phyloP scores from a whole-genome alignment of 768 basidiomycete genomes.

The Hemileccinum impolitum region DNA sequence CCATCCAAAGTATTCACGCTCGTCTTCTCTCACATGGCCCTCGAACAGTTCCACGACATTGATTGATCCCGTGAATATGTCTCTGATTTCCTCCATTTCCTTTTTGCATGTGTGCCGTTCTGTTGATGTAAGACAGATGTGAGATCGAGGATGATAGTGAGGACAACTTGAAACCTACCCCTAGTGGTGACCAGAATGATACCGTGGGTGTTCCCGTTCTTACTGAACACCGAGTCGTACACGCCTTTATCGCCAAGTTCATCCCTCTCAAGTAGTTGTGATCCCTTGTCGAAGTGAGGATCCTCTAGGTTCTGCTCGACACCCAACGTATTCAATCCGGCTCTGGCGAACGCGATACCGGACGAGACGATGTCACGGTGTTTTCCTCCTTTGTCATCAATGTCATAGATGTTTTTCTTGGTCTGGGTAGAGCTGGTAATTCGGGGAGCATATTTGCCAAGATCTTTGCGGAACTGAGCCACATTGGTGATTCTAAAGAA shows the following conservation, averaged over 20 bases:
- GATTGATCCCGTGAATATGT: neutral
- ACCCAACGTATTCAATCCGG: neutral
- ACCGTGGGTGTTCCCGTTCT: neutral
- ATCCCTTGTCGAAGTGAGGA: neutral
- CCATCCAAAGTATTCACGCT: conserved; percentile 54
- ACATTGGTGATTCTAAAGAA: neutral
- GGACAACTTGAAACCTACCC: neutral
- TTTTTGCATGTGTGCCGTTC: neutral
- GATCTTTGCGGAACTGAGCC: neutral
- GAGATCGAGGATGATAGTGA: neutral
- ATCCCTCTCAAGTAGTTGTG: neutral
- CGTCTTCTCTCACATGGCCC: neutral
- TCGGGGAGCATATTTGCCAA: neutral
- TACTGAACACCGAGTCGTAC: neutral
- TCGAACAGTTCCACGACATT: neutral
- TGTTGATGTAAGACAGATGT: neutral
- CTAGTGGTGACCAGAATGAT: neutral
- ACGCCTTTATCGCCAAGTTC: neutral
- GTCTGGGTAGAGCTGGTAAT: neutral
- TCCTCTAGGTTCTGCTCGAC: neutral
- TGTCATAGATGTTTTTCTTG: neutral
- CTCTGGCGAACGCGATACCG: neutral
- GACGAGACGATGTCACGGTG: neutral
- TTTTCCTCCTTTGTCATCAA: neutral
- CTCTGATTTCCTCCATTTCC: neutral